phyloP scores from a whole-genome alignment of 164 flowering plant species.

The Buxus sempervirens region DNA sequence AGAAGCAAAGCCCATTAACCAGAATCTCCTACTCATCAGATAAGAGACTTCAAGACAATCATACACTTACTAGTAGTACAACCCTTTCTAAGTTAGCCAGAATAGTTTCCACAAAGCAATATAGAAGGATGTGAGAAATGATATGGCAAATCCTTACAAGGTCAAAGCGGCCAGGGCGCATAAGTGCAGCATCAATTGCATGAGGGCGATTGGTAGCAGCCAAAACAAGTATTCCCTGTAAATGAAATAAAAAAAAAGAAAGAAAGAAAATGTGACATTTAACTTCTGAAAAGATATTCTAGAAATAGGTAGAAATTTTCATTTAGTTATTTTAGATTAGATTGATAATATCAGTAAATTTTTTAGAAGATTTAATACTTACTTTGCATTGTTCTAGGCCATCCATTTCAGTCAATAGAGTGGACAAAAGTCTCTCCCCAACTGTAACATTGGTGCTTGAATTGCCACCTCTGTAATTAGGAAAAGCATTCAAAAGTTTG shows the following conservation, averaged over 20 bases:
- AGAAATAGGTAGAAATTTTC: neutral
- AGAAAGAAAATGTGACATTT: neutral
- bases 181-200: slow-evolving; percentile 90
- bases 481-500: neutral
- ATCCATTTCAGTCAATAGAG: slow-evolving; percentile 96
- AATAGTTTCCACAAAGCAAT: neutral
- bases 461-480: slow-evolving; percentile 54
- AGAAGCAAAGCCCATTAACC: too few species aligned
- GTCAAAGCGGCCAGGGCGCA: slow-evolving; percentile 99
- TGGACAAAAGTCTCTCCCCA: slow-evolving; percentile 92
- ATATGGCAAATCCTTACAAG: slow-evolving; percentile 41
- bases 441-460: slow-evolving; percentile 53
- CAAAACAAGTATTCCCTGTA: slow-evolving; percentile 86
- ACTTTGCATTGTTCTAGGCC: slow-evolving; percentile 90
- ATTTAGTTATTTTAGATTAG: too few species aligned
- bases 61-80: too few species aligned
- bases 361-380: slow-evolving; percentile 10
- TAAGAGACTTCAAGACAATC: too few species aligned
- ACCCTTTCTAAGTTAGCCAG: neutral
- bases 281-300: too few species aligned
- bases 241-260: slow-evolving; percentile 12
- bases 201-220: slow-evolving; percentile 96
- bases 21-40: too few species aligned
- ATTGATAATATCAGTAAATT: neutral
- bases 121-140: neutral